Percentiles rank a stretch among this genome's conserved stretches.
Conservation (phyloP, 371 early-diverging fungal genomes). For the Mortierella polycephala region DNA sequence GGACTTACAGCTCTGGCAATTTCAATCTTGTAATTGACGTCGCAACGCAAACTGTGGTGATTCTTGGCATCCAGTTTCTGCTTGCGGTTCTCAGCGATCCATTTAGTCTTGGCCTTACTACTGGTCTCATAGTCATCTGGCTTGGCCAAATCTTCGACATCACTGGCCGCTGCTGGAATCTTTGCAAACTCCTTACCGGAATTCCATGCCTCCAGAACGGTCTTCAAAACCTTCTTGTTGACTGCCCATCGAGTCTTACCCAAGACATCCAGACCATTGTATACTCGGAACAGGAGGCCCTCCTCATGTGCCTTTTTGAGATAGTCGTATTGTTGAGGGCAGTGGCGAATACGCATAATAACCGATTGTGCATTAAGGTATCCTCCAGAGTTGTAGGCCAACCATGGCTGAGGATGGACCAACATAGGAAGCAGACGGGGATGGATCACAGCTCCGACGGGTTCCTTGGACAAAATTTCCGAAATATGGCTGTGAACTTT, state of each 20-base stretch:
- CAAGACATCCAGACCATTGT: slow-evolving; percentile 89
- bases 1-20: slow-evolving; percentile 89
- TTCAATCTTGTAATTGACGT: slow-evolving; percentile 95
- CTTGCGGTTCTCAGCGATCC: slow-evolving; percentile 61
- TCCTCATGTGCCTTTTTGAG: slow-evolving; percentile 84
- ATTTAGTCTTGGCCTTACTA: slow-evolving; percentile 66
- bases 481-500: slow-evolving; percentile 74
- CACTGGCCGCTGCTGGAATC: slow-evolving; percentile 74
- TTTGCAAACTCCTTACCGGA: slow-evolving; percentile 79
- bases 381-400: slow-evolving; percentile 90
- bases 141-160: slow-evolving; percentile 64
- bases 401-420: slow-evolving; percentile 94
- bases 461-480: slow-evolving; percentile 74
- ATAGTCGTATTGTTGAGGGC: slow-evolving; percentile 81
- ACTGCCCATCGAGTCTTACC: slow-evolving; percentile 93
- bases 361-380: slow-evolving; percentile 79
- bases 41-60: slow-evolving; percentile 89
- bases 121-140: slow-evolving; percentile 79
- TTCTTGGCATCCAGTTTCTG: slow-evolving; percentile 71
- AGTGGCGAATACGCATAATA: slow-evolving; percentile 82
- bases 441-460: slow-evolving; percentile 71
- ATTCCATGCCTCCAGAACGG: slow-evolving; percentile 91
- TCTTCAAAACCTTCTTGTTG: slow-evolving; percentile 84
- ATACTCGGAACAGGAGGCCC: slow-evolving; percentile 73
- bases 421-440: slow-evolving; percentile 95